Base-by-base conservation (phyloP, 768 basidiomycete genomes). In the Sarcomyxa edulis region DNA sequence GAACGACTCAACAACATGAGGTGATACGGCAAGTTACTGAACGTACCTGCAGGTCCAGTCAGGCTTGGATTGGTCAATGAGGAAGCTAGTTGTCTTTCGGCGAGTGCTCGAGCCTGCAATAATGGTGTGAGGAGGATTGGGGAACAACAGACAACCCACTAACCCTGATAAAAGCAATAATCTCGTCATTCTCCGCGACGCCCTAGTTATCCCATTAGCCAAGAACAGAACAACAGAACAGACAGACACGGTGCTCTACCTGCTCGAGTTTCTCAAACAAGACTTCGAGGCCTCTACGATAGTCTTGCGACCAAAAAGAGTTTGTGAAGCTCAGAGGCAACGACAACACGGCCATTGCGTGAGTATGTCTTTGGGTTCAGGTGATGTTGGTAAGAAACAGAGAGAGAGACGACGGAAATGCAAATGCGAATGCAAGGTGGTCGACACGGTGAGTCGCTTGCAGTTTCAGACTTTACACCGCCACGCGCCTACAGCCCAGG, bases 241-340 rank as follows among this genome's bases (percentile, higher is more conserved):
- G 1, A 50, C 67, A 34, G n/a, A n/a, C n/a, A n/a, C n/a, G n/a
- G n/a, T n/a, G n/a, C n/a, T n/a, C n/a, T 44, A 83, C 89, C 72
- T 88, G 84, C 49, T 90, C 83, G 18, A 92, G 76, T 59, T 87
- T 83, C 30, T 53, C 59, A 55, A 78, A 90, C 22, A 92, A 61
- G 16, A 85, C 74, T 46, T 95, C 80, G 20, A 96, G 71, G 23
- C 92, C 93, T 43, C 65, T 76, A 31, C 88, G 72, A 55, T 90
- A 93, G 65, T 93, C 90, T 58, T 89, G 84, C 11, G 91, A 77
- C 93, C 93, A 96, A 68, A 96, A 96, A 21, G 91, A 93, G 59
- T 95, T 94, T 40, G 72, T 78, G 58, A 96, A 96, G 11, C 76
- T 75, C 42, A 90, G 69, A n/a, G 92, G 92, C 53, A 94, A 77